Evolutionary conservation across 129 eudicot species (phyloP).

Genomic region (Rutidosis leptorrhynchoides): DNA sequence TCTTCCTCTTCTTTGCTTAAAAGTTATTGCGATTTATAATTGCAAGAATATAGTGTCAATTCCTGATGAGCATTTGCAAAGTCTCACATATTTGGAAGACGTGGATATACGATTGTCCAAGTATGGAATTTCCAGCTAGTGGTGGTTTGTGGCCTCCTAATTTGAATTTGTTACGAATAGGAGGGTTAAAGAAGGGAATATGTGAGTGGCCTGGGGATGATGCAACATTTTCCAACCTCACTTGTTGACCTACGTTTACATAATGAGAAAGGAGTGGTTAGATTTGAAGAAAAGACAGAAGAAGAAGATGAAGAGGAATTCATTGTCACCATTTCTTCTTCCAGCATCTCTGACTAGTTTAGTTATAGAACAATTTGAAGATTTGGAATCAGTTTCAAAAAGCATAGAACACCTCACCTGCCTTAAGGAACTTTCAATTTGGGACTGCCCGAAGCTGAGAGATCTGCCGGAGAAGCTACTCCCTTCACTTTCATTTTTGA

Average conservation of each 20-base stretch:
- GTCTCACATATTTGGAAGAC: slow-evolving; percentile 21
- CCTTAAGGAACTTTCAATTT: slow-evolving; percentile 15
- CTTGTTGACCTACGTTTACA: slow-evolving; percentile 6
- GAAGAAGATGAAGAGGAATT: neutral
- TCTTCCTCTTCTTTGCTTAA: slow-evolving; percentile 14
- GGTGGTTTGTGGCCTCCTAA: slow-evolving; percentile 19
- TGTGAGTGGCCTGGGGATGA: slow-evolving; percentile 20
- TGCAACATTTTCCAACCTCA: slow-evolving; percentile 12
- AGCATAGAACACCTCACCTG: slow-evolving; percentile 21
- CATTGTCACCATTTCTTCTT: slow-evolving; percentile 9
- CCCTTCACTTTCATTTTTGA: slow-evolving; percentile 17
- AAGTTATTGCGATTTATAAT: neutral
- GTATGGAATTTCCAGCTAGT: neutral
- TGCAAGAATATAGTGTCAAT: slow-evolving; percentile 24
- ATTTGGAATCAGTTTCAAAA: slow-evolving; percentile 15
- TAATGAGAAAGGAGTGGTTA: neutral
- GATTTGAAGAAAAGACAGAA: slow-evolving; percentile 10
- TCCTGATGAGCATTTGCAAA: slow-evolving; percentile 24
- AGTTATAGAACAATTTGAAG: neutral
- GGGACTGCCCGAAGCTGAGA: slow-evolving; percentile 9
- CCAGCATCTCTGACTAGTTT: slow-evolving; percentile 17
- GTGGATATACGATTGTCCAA: slow-evolving; percentile 15
- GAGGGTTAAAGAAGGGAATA: slow-evolving; percentile 16
- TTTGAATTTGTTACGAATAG: slow-evolving; percentile 6
- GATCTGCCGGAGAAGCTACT: slow-evolving; percentile 24